Base-by-base conservation (phyloP, 2,329 filamentous ascomycete species). In the Apiospora saccharicola region DNA sequence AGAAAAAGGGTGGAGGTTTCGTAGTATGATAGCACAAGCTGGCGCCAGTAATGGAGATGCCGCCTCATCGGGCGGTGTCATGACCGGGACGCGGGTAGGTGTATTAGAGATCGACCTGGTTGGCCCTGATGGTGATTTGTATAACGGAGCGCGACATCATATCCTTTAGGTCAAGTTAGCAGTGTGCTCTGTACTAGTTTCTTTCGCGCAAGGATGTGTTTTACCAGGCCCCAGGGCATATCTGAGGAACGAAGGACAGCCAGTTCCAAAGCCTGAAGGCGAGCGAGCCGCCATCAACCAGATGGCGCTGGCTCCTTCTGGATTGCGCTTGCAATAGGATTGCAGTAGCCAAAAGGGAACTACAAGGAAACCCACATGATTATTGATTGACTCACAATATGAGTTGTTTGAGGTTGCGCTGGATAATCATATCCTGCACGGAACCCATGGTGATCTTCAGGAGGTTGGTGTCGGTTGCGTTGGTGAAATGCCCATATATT, bases 391-490 rank as follows among this genome's bases (percentile, higher is more conserved):
- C 80, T 88, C 83, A 93, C 83, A 93, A 85, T 79, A 95, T 94
- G 78, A 95, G 85, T 83, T 92, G 92, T 83, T 94, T 93, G 71
- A 95, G 87, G 81, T 95, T 95, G 80, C 92, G 92, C 83, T 95
- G 93, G 78, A 95, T 94, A 78, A 95, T 94, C 91, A 94, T 96
- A 81, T 96, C 93, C 83, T 96, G 93, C 71, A 96, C 93, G 14
- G 92, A 94, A 75, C 90, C 88, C 94, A 96, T 96, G 51, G 94
- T 96, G 75, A 94, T 94, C 84, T 95, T 95, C 76, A 96, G 87
- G 74, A 96, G 84, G 79, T 94, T 94, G 46, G 93, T 90, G 76
- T 90, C 89, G 69, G 88, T 90, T 12, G 89, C 89, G 75, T 90
- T 90, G 67, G 89, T 90, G 71, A 90, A 90, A 79, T 90, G 88